Percentiles rank a stretch among this genome's conserved stretches.
These are phyloP conservation scores for Aspergillus biplanus DNA, from an alignment of 495 filamentous ascomycete genomes.

Conservation along the genomic window DNA sequence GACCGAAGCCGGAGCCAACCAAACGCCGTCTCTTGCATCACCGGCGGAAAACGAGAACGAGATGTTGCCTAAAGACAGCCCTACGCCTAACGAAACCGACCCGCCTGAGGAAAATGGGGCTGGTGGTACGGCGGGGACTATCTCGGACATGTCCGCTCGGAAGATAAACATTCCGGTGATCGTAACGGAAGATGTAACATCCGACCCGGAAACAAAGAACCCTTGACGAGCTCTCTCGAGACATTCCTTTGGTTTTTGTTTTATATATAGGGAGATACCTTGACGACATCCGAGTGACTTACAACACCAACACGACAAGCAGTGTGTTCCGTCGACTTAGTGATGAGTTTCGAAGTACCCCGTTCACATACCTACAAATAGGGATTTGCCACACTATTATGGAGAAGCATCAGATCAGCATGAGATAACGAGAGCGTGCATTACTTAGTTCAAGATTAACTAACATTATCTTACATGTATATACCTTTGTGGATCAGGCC, in stretches of 20 bases:
- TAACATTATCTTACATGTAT: too few relatives aligned
- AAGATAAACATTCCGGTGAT: constrained; percentile 30
- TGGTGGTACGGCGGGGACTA: not conserved
- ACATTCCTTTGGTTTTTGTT: not conserved
- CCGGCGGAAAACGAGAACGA: constrained; percentile 16
- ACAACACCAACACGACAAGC: not conserved
- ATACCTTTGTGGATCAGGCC: too few relatives aligned
- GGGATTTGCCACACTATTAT: too few relatives aligned
- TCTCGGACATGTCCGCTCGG: constrained; percentile 2
- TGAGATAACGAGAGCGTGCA: too few relatives aligned
- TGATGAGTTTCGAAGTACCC: not conserved
- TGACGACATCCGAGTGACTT: not conserved
- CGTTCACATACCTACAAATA: too few relatives aligned
- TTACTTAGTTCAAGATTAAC: too few relatives aligned
- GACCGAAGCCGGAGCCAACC: constrained; percentile 44
- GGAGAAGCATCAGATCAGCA: too few relatives aligned
- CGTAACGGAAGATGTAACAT: constrained; percentile 23
- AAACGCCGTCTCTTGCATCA: constrained; percentile 28
- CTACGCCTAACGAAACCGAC: not conserved
- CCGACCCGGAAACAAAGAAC: constrained; percentile 11
- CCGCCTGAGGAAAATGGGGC: not conserved
- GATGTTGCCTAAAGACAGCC: not conserved
- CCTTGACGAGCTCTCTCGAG: not conserved
- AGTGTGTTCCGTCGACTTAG: not conserved
- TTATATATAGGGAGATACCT: not conserved